phyloP scores from a whole-genome alignment of 1,284 basidiomycete genomes.

The Jaminaea rosea region DNA sequence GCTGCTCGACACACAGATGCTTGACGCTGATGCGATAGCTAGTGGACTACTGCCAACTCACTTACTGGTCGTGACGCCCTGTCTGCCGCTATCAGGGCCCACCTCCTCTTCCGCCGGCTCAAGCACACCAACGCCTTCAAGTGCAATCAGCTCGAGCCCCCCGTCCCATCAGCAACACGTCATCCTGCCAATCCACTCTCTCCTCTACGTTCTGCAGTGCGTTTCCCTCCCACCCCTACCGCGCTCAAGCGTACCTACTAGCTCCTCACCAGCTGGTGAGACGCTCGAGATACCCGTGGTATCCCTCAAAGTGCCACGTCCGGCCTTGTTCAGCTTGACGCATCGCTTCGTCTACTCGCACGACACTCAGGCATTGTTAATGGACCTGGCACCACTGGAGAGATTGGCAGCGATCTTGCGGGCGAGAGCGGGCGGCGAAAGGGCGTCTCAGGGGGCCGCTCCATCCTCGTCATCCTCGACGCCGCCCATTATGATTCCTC shows the following conservation, averaged over 20 bases:
- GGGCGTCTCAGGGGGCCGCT: neutral
- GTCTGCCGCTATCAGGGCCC: no score
- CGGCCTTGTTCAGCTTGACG: neutral
- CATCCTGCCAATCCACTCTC: conserved; percentile 9
- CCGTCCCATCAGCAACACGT: no score
- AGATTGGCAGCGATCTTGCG: neutral
- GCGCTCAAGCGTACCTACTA: neutral
- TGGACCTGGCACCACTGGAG: conserved; percentile 5
- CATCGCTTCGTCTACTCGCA: conserved; percentile 11
- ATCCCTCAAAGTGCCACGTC: conserved; percentile 4
- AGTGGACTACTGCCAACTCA: conserved; percentile 1
- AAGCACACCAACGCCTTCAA: no score
- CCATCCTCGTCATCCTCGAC: neutral
- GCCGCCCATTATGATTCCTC: neutral
- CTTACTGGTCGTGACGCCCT: conserved; percentile 2
- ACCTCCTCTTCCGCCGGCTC: no score
- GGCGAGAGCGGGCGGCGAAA: neutral
- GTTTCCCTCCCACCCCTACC: conserved; percentile 7
- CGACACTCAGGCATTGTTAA: conserved; percentile 4
- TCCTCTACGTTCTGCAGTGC: conserved; percentile 11
- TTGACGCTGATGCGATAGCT: neutral
- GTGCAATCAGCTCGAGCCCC: no score
- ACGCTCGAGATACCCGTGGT: conserved; percentile 3
- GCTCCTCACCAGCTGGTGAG: neutral
- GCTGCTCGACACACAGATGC: neutral